These are phyloP conservation scores for Metschnikowia picachoensis DNA, from an alignment of 805 yeast species.

Conservation along the genomic window DNA sequence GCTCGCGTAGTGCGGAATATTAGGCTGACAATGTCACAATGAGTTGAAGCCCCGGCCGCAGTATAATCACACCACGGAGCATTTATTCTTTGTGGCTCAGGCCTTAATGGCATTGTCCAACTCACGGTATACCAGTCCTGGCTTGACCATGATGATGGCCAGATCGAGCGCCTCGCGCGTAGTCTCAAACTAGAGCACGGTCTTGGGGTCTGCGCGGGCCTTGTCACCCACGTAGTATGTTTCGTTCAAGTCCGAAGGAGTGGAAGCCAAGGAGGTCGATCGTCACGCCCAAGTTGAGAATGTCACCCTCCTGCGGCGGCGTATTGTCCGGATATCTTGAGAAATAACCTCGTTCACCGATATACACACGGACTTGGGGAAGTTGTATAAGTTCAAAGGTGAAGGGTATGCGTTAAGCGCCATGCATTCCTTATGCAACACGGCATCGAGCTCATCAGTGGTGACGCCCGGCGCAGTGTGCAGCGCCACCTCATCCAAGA, in stretches of 20 bases:
- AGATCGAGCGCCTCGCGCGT: constrained; percentile 81
- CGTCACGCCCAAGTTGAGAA: constrained; percentile 85
- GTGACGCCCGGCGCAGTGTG: constrained; percentile 84
- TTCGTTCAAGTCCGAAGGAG: constrained; percentile 91
- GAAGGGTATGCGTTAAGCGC: constrained; percentile 92
- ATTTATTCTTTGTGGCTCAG: constrained; percentile 71
- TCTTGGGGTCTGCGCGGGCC: constrained; percentile 71
- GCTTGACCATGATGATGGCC: constrained; percentile 84
- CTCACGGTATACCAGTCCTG: constrained; percentile 84
- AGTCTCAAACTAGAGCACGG: constrained; percentile 82
- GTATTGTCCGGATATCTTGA: constrained; percentile 94
- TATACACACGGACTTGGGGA: constrained; percentile 89
- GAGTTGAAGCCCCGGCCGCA: constrained; percentile 92
- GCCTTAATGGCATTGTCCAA: constrained; percentile 85
- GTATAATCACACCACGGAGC: constrained; percentile 85
- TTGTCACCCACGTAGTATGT: constrained; percentile 95
- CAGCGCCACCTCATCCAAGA: constrained; percentile 85
- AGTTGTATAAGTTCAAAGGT: constrained; percentile 89
- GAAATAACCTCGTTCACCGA: constrained; percentile 94
- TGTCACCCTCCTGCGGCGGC: constrained; percentile 87
- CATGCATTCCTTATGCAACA: constrained; percentile 84
- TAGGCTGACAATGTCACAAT: constrained; percentile 88
- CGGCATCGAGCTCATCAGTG: constrained; percentile 84
- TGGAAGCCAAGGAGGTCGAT: constrained; percentile 85
- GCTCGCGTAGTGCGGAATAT: constrained; percentile 91